Base-by-base conservation (phyloP, 2,329 filamentous ascomycete genomes). In the Chaetomium sp. region DNA sequence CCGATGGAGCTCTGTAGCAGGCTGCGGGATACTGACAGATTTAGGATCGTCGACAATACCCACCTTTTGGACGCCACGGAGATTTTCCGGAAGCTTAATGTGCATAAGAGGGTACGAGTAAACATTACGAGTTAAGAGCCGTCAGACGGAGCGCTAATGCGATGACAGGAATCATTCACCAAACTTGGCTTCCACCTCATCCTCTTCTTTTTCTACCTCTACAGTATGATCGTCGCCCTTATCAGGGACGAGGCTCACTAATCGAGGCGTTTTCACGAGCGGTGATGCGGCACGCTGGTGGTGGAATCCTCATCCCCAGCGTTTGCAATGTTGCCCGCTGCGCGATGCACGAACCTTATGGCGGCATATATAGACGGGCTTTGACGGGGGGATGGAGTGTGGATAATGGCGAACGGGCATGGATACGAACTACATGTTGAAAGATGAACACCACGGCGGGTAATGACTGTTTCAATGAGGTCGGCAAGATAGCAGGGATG, bases 181-280 rank as follows among this genome's bases (percentile, higher is more conserved):
- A 99, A 99, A 79, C 89, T 99, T 44, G 94, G 92, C 55, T 99
- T 99, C 81, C 94, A 99, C 75, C 80, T 99, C 59, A 74, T 99
- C 76, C 96, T 99, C 91, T 99, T 99, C 84, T 99, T 99, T 85
- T 99, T 97, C 84, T 99, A 99, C 78, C 87, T 99, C 55, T 96
- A 96, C 83, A 95, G 89, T 86, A 95, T 94, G 89, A 94, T 94
- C 66, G 92, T 96, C 62, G 92, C 94, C 64, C 82, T 99, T 61
- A 99, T 99, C 79, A 86, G 88, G 69, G 94, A 97, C 74, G 94
- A 99, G 77, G 84, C 88, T 58, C 83, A 91, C 74, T 95, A 86
- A 27, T 27, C 2, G 19, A 27, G 86, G 55, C 14, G 19, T 10
- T 45, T 12, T 7, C 33, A 37, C 34, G 12, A 48, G 40, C 40